Conservation (phyloP, 2,329 filamentous ascomycete genomes). For the Ceratocystiopsis sp. region DNA sequence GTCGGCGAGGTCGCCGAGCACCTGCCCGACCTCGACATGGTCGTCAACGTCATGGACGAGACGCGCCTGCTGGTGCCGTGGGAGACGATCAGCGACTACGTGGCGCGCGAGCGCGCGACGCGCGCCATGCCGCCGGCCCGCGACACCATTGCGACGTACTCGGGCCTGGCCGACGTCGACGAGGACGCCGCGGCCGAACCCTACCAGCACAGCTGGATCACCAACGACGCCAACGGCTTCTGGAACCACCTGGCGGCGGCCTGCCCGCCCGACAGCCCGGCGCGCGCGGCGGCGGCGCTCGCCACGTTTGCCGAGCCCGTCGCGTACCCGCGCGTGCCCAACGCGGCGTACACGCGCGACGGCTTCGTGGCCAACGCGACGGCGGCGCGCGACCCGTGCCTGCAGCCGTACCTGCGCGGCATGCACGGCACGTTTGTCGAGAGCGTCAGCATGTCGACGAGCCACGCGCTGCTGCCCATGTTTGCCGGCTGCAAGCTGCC, state of each 20-base stretch:
- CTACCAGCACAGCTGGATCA: constrained; percentile 30
- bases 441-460: constrained; percentile 29
- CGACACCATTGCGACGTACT: constrained; percentile 26
- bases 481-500: constrained; percentile 42
- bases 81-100: constrained; percentile 33
- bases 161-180: constrained; percentile 22
- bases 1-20: constrained; percentile 32
- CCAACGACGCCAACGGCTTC: constrained; percentile 28
- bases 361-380: constrained; percentile 40
- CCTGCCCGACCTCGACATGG: constrained; percentile 48
- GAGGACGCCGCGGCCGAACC: constrained; percentile 10
- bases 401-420: constrained; percentile 27
- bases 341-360: constrained; percentile 15
- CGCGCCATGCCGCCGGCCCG: constrained; percentile 25
- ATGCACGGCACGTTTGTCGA: constrained; percentile 37
- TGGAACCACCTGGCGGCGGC: constrained; percentile 41
- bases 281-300: constrained; percentile 20
- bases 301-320: constrained; percentile 15
- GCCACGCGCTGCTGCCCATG: constrained; percentile 34
- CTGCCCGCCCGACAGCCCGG: constrained; percentile 37
- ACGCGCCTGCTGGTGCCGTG: constrained; percentile 42
- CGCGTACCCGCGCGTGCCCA: constrained; percentile 4
- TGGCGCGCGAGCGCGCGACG: constrained; percentile 27
- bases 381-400: constrained; percentile 34
- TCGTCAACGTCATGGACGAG: constrained; percentile 47